Base-by-base conservation (phyloP, 768 basidiomycete genomes). In the Lactarius trivialis region DNA sequence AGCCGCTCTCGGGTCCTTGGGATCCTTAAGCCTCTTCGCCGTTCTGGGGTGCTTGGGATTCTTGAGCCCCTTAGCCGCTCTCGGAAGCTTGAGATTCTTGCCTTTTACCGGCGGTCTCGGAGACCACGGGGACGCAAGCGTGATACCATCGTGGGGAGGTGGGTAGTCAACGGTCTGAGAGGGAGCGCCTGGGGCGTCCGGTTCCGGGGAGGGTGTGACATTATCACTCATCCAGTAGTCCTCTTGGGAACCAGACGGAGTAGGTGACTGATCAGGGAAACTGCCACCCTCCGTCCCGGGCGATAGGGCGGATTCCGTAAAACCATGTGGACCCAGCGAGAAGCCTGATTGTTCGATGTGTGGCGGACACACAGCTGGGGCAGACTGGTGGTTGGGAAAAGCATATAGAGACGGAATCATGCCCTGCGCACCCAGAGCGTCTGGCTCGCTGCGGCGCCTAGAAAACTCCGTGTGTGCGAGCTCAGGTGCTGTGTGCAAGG, bases 1-100 rank as follows among this genome's bases (percentile, higher is more conserved):
- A 14, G 61, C 45, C 34, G 61, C 61, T 12, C 34, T 53, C 17
- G 6, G 51, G 36, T 58, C 56, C 52, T 48, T 58, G 28, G 61
- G 34, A 14, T n/a, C 41, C 14, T 30, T 37, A 7, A 12, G 4
- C 32, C 21, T 39, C 57, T 32, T 61, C 21, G 30, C 19, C 17
- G 36, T 63, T 19, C 34, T 53, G 4, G 4, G 2, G n/a, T 21
- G n/a, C 43, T 41, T 30, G 17, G 39, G 17, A 7, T 1, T n/a
- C 34, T 37, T 48, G 32, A 41, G 5, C 21, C 6, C 45, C 14
- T 26, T 15, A 7, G 24, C 24, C 2, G 6, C 45, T 24, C 5
- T 11, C 2, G 24, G 0, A 1, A 5, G 4, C 12, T 21, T 43
- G 19, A 14, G 17, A 41, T n/a, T 41, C 39, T 19, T 7, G 39